A percentile compares a stretch with the other conserved stretches of the same genome.
Evolutionary conservation across 345 rosid species (phyloP).

Genomic region (Brassica carinata): DNA sequence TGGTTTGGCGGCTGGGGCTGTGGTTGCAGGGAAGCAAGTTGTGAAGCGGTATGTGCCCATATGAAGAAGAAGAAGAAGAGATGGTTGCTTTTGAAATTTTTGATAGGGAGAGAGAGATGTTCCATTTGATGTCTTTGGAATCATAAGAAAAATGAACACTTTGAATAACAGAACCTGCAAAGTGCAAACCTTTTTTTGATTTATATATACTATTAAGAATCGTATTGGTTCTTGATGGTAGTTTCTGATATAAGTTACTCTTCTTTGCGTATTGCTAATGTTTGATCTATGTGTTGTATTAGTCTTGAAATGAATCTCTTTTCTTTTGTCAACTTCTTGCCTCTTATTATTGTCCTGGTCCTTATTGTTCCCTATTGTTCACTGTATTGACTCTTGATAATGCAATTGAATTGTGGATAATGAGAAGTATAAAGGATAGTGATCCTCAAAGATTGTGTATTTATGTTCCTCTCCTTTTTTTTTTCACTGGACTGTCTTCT

Average conservation of each 20-base stretch:
- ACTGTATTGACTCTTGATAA: neutral
- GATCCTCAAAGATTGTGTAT: neutral
- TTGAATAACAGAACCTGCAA: constrained; percentile 32
- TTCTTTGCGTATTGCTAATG: neutral
- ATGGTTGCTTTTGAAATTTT: constrained; percentile 30
- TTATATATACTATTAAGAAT: neutral
- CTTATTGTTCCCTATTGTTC: neutral
- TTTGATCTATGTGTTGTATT: constrained; percentile 25
- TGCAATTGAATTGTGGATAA: neutral
- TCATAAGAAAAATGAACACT: constrained; percentile 26
- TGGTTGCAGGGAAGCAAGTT: constrained; percentile 75
- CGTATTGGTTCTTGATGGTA: constrained; percentile 6
- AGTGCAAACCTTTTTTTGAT: neutral
- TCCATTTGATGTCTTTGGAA: constrained; percentile 22
- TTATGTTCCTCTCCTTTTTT: neutral
- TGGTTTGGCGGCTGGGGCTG: constrained; percentile 77
- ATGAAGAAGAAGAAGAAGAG: constrained; percentile 33
- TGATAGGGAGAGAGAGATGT: constrained; percentile 33
- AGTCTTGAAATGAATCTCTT: constrained; percentile 12
- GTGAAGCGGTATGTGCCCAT: constrained; percentile 82
- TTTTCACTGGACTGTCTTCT: neutral
- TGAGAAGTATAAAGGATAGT: neutral
- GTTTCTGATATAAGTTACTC: constrained; percentile 7
- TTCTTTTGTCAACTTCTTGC: neutral
- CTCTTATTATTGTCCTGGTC: neutral